These are phyloP conservation scores for Cryoendolithus antarcticus DNA, from an alignment of 2,329 filamentous ascomycete species.

Conservation along the genomic window DNA sequence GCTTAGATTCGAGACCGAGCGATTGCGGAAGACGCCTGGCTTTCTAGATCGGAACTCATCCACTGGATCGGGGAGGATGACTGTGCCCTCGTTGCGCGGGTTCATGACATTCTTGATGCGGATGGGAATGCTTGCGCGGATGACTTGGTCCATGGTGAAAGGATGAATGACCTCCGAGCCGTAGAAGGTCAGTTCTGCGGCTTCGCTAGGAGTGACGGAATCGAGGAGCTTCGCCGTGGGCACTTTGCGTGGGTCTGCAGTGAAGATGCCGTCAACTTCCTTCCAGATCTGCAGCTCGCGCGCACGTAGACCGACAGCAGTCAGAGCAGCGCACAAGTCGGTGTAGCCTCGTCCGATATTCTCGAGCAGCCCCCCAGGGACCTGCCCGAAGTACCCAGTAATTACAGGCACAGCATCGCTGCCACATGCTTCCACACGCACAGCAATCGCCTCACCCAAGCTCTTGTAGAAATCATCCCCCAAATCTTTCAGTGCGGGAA, in stretches of 20 bases:
- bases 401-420: constrained; percentile 37
- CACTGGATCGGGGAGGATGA: constrained; percentile 66
- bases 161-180: constrained; percentile 90
- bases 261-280: constrained; percentile 93
- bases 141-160: constrained; percentile 92
- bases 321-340: constrained; percentile 83
- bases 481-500: constrained; percentile 32
- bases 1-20: constrained; percentile 32
- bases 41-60: constrained; percentile 40
- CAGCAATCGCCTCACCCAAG: constrained; percentile 29
- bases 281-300: constrained; percentile 96
- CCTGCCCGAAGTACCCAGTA: constrained; percentile 89
- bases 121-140: constrained; percentile 66
- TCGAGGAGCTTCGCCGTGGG: constrained; percentile 83
- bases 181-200: constrained; percentile 74
- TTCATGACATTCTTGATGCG: constrained; percentile 91
- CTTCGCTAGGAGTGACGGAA: constrained; percentile 85
- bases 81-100: constrained; percentile 62
- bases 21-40: constrained; percentile 39
- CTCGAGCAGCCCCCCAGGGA: constrained; percentile 81
- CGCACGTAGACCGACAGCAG: constrained; percentile 78
- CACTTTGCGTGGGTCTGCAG: constrained; percentile 73
- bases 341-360: constrained; percentile 94
- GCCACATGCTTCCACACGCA: constrained; percentile 30
- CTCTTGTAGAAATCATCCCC: constrained; percentile 36